Evolutionary conservation across 441 rosid genomes (phyloP).

Genomic region (Adansonia rubrostipa): DNA sequence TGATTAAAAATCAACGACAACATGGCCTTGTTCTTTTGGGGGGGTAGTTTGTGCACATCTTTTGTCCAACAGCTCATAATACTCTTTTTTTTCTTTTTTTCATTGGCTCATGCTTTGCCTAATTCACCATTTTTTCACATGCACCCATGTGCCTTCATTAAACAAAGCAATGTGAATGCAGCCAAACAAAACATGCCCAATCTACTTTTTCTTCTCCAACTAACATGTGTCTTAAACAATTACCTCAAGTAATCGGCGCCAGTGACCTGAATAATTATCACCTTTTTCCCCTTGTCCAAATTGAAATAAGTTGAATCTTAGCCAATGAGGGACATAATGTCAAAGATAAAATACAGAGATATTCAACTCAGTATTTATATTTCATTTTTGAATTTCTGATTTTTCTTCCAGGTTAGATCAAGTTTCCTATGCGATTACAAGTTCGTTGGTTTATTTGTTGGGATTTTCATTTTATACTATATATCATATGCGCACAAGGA

Average conservation of each 20-base stretch:
- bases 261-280: neutral
- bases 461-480: neutral
- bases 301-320: neutral
- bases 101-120: constrained; percentile 24
- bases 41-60: neutral
- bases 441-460: neutral
- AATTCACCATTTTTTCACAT: constrained; percentile 36
- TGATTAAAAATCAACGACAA: neutral
- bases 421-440: neutral
- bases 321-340: neutral
- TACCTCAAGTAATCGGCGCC: neutral
- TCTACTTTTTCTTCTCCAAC: neutral
- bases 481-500: too few relatives aligned
- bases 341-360: neutral
- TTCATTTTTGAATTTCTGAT: neutral
- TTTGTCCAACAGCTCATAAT: constrained; percentile 16
- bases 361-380: neutral
- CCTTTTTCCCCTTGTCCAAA: neutral
- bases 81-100: neutral
- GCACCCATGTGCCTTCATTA: constrained; percentile 55
- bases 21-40: neutral
- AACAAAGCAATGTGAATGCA: constrained; percentile 16
- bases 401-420: neutral
- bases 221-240: neutral
- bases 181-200: neutral